Evolutionary conservation across 1,139 yeast species (phyloP).

Genomic region (Sugiyamaella paludigena): DNA sequence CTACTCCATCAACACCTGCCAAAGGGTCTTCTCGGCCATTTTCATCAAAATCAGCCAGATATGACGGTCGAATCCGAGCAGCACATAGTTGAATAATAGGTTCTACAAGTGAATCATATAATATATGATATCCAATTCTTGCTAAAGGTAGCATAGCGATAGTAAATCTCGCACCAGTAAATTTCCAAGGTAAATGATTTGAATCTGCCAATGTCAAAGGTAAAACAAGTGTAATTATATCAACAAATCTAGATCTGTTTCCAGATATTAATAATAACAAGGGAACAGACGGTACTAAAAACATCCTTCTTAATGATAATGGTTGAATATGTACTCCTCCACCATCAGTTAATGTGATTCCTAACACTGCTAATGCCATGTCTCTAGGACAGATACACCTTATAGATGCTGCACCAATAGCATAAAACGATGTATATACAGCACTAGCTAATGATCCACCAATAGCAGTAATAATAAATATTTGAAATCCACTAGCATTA

Average conservation of each 20-base stretch:
- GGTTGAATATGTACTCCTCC: constrained; percentile 24
- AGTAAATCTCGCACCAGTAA: constrained; percentile 29
- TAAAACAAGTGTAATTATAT: constrained; percentile 20
- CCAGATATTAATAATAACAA: constrained; percentile 27
- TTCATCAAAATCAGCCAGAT: not conserved
- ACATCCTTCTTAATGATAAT: constrained; percentile 25
- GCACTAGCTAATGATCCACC: constrained; percentile 32
- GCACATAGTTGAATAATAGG: constrained; percentile 30
- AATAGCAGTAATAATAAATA: constrained; percentile 31
- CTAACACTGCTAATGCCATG: constrained; percentile 32
- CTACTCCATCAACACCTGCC: constrained; percentile 12
- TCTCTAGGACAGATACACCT: constrained; percentile 39
- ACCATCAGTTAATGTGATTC: constrained; percentile 23
- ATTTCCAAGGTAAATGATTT: constrained; percentile 27
- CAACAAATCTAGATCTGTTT: constrained; percentile 20
- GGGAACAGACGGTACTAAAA: constrained; percentile 30
- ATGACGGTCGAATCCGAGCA: constrained; percentile 23
- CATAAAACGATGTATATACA: constrained; percentile 29
- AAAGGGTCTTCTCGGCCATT: not conserved
- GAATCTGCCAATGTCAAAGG: constrained; percentile 28
- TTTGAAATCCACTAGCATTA: constrained; percentile 24
- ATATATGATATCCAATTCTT: constrained; percentile 26
- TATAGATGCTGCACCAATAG: constrained; percentile 37
- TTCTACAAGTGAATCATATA: constrained; percentile 28
- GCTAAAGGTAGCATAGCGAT: constrained; percentile 26